Base-by-base conservation (phyloP, 1,284 basidiomycete genomes). In the Pterula multifida region DNA sequence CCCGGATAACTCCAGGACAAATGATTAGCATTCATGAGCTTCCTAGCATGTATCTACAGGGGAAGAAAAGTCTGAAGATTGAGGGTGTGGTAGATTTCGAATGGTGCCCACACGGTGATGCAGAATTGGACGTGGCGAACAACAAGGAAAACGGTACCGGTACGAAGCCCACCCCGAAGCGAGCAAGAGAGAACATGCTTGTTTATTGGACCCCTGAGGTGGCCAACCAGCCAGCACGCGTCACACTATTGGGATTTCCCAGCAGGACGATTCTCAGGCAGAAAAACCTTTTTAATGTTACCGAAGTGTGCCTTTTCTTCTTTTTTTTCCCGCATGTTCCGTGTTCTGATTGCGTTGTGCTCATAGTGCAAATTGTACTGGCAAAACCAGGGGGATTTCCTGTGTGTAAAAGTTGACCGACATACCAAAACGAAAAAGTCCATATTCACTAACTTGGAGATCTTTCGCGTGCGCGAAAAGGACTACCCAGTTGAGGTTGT, bases 341-440 rank as follows among this genome's bases (percentile, higher is more conserved):
- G 39, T 42, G 48, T 46, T 23, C 32, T 45, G 28, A 47, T 36
- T 2, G 39, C 39, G 52, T 23, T 52, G 51, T 49, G 24, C 52
- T 48, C 50, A 15, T 59, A 96, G 92, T 98, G 94, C 69, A 98
- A 98, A 72, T 78, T 99, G 46, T 88, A 90, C 69, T 99, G 93
- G 94, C 96, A 99, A 71, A 96, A 95, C 62, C 90, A 96, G 65
- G 96, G 96, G 48, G 94, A 98, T 68, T 98, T 92, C 73, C 79
- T 99, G 23, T 98, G 96, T 61, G 96, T 98, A 68, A 98, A 97
- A 71, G 96, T 99, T 52, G 96, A 99, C 69, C 88, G 96, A 53
- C 94, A 98, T 66, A 98, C 95, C 45, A 98, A 98, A 74, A 96
- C 93, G 19, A 98, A 98, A 71, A 98, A 98, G 73, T 94, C 93